Evolutionary conservation across 148 eudicot species (phyloP).

Genomic region (Agrostemma githago): DNA sequence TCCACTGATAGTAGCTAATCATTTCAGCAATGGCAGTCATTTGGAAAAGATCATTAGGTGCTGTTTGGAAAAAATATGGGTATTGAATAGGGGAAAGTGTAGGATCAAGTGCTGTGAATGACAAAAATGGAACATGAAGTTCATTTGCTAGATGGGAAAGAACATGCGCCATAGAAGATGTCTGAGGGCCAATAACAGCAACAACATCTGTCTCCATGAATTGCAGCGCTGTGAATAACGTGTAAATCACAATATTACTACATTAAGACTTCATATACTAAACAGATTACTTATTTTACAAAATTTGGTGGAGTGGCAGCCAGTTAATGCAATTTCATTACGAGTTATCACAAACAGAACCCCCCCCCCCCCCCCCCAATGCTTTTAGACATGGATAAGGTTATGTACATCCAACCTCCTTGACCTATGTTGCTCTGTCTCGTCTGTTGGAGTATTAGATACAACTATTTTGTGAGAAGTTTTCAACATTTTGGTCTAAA

Average conservation of each 20-base stretch:
- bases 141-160: slow-evolving; percentile 58
- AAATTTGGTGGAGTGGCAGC: neutral
- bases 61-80: slow-evolving; percentile 53
- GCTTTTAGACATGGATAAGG: neutral
- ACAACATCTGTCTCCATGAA: slow-evolving; percentile 58
- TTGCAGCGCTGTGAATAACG: slow-evolving; percentile 42
- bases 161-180: slow-evolving; percentile 48
- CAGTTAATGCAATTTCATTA: neutral
- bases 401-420: too few species aligned
- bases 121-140: slow-evolving; percentile 54
- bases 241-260: slow-evolving; percentile 8
- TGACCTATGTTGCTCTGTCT: too few species aligned
- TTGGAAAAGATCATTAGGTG: slow-evolving; percentile 55
- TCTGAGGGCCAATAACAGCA: slow-evolving; percentile 63
- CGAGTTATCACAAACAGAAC: neutral
- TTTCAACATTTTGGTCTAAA: too few species aligned
- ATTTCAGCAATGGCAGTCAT: slow-evolving; percentile 71
- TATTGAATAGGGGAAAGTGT: slow-evolving; percentile 58
- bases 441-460: too few species aligned
- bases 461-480: too few species aligned
- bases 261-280: neutral
- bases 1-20: slow-evolving; percentile 49
- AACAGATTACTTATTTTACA: neutral
- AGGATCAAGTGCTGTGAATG: slow-evolving; percentile 65
- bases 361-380: too few species aligned